Base-by-base conservation (phyloP, 1,139 yeast species). In the Kazachstania sp. region DNA sequence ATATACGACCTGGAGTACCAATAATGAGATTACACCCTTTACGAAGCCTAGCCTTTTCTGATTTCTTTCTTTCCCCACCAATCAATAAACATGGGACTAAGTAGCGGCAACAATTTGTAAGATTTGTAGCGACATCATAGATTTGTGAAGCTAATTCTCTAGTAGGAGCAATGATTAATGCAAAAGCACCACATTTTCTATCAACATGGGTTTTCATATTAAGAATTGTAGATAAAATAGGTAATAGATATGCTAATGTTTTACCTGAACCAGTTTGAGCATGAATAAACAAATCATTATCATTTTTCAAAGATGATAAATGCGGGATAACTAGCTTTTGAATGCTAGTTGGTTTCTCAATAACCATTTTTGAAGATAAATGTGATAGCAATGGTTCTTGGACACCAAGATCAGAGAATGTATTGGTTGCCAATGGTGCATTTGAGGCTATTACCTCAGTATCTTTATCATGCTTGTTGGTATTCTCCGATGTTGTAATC, bases 221-320 rank as follows among this genome's bases (percentile, higher is more conserved):
- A 37, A 64, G 51, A 26, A 65, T 56, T 7, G 57, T 52, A 31
- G 64, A 54, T 35, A 92, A 69, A n/a, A 92, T 81, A 0, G 98
- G 98, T 43, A 92, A 70, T 13, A 83, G 71, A 63, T 86, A 92
- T 0, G 97, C 81, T 50, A 90, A 68, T 0, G 97, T 88, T 64
- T 90, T 90, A 65, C 97, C 97, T 0, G 96, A 86, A 46, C 97
- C 97, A 0, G 97, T 90, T 66, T 88, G 97, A 0, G 97, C 95
- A 60, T 86, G 94, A 44, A 88, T 85, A 56, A 90, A 84, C 49
- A 87, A 69, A 66, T 90, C 97, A 31, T 74, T 67, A 42, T 79
- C 75, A 15, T 50, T 50, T 4, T 45, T 46, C 16, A 51, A 43
- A 9, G 54, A 47, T 2, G 81, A 58, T 49, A 92, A 67, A 44